Percentiles rank a stretch among this genome's conserved stretches.
phyloP scores from a whole-genome alignment of 1,284 basidiomycete genomes.

The Boletellus sp. region DNA sequence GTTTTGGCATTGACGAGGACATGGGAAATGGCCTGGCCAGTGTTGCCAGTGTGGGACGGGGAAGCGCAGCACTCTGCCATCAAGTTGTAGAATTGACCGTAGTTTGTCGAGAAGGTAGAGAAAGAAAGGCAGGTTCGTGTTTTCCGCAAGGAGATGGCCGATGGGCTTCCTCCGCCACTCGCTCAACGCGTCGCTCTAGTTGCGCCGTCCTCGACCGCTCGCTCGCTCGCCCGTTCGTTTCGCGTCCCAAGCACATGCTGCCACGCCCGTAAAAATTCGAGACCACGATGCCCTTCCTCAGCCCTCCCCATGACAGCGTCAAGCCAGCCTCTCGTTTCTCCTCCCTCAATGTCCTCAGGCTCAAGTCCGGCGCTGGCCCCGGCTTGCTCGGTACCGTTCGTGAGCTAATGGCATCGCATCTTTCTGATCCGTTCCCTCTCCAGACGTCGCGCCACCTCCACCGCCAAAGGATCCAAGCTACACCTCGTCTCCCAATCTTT shows the following conservation, averaged over 20 bases:
- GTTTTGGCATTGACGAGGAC: constrained; percentile 20
- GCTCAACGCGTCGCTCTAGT: too few species aligned
- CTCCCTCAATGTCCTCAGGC: constrained; percentile 58
- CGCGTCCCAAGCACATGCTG: too few species aligned
- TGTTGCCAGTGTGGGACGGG: too few species aligned
- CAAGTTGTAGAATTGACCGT: too few species aligned
- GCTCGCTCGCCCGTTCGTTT: constrained; percentile 1
- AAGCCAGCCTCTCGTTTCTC: constrained; percentile 50
- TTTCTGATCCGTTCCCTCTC: not conserved
- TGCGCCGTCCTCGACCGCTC: too few species aligned
- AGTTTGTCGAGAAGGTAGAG: too few species aligned
- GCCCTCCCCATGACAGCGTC: constrained; percentile 6
- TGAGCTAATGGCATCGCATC: not conserved
- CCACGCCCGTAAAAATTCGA: too few species aligned
- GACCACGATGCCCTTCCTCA: constrained; percentile 9
- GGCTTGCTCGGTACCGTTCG: constrained; percentile 5
- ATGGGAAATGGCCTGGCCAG: too few species aligned
- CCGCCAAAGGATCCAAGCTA: constrained; percentile 61
- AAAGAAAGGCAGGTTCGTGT: too few species aligned
- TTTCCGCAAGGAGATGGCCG: too few species aligned
- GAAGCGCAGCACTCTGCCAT: too few species aligned
- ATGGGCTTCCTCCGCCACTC: too few species aligned
- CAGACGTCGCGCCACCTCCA: constrained; percentile 39
- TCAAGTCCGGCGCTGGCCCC: constrained; percentile 22
- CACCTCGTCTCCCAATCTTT: constrained; percentile 9